phyloP scores from a whole-genome alignment of 2,329 filamentous ascomycete species.

The Claviceps paspali region DNA sequence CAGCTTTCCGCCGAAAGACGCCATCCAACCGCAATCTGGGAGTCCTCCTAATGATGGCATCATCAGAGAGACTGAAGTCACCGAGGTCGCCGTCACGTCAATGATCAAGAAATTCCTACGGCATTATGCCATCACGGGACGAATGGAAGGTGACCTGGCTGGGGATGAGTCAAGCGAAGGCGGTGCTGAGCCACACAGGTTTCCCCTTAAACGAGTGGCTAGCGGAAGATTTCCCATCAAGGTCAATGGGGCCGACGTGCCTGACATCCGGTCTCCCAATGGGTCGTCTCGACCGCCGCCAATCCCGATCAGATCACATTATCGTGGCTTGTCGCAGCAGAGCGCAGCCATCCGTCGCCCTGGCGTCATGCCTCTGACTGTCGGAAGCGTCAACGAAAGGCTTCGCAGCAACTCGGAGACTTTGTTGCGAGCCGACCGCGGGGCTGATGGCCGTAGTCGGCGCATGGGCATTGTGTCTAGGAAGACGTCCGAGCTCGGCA shows the following conservation, averaged over 20 bases:
- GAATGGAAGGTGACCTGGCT: constrained; percentile 38
- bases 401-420: constrained; percentile 51
- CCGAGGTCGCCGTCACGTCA: constrained; percentile 42
- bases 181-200: constrained; percentile 58
- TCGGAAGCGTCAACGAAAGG: constrained; percentile 55
- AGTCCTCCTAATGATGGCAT: constrained; percentile 40
- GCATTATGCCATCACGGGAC: constrained; percentile 34
- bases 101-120: constrained; percentile 47
- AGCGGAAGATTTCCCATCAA: constrained; percentile 55
- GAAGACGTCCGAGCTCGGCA: constrained; percentile 44
- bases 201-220: constrained; percentile 44
- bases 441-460: constrained; percentile 36
- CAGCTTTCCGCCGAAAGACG: constrained; percentile 58
- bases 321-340: constrained; percentile 57
- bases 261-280: constrained; percentile 53
- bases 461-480: constrained; percentile 51
- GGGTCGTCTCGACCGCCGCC: constrained; percentile 49
- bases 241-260: constrained; percentile 57
- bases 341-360: constrained; percentile 51
- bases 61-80: constrained; percentile 44
- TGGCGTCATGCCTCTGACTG: constrained; percentile 54
- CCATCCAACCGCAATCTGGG: constrained; percentile 42
- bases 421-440: constrained; percentile 34
- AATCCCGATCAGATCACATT: constrained; percentile 64
- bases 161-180: constrained; percentile 55